A percentile compares a stretch with the other conserved stretches of the same genome.
Evolutionary conservation across 83 land plant species (phyloP).

Genomic region (Thuja plicata): DNA sequence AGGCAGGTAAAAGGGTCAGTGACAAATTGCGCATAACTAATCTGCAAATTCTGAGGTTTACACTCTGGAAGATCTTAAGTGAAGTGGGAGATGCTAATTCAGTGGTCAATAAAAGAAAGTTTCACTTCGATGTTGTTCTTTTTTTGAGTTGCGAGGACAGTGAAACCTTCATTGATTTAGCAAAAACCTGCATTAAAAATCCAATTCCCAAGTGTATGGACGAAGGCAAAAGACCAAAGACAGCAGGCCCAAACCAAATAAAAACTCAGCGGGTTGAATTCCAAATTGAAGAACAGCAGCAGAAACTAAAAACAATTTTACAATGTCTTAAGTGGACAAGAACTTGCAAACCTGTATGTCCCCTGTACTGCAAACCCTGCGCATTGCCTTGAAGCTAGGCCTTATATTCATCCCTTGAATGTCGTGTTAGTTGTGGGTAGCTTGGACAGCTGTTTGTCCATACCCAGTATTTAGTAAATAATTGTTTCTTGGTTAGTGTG

Average conservation of each 20-base stretch:
- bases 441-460: no score
- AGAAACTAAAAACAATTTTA: neutral
- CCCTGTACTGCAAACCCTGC: slow-evolving; percentile 30
- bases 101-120: neutral
- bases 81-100: neutral
- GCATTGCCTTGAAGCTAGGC: slow-evolving; percentile 24
- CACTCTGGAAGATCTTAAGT: neutral
- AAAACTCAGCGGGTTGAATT: neutral
- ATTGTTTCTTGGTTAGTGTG: no score
- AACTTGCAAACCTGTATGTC: slow-evolving; percentile 27
- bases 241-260: neutral
- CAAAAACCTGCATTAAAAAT: neutral
- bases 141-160: neutral
- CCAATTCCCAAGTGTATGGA: neutral
- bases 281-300: neutral
- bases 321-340: neutral
- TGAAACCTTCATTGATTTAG: neutral
- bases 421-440: no score
- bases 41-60: neutral
- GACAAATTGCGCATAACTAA: neutral
- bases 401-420: slow-evolving; percentile 28
- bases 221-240: neutral
- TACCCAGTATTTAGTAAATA: no score
- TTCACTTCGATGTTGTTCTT: neutral
- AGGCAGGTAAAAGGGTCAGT: neutral